These are phyloP conservation scores for Clarkia xantiana DNA, from an alignment of 345 rosid genomes.

Conservation along the genomic window DNA sequence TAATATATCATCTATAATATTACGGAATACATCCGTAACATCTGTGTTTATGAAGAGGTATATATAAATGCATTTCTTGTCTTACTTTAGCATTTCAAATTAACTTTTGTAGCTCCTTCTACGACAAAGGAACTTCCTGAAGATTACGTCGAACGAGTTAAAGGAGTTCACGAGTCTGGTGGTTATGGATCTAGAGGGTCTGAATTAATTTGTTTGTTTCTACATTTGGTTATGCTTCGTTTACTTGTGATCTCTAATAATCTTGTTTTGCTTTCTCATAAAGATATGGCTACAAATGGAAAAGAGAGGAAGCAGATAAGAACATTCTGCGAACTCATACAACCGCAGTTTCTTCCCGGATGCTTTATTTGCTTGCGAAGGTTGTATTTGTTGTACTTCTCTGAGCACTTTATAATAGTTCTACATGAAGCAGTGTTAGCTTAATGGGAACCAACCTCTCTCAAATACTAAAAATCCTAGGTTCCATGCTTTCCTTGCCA, in stretches of 20 bases:
- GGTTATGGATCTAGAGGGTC: constrained; percentile 96
- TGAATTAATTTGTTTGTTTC: constrained; percentile 3
- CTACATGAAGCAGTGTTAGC: neutral
- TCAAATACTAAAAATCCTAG: too few relatives aligned
- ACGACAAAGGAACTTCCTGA: constrained; percentile 67
- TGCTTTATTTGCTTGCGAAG: constrained; percentile 85
- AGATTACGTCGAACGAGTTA: constrained; percentile 78
- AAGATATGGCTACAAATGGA: constrained; percentile 87
- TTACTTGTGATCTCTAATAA: neutral
- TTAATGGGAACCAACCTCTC: too few relatives aligned
- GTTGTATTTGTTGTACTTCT: constrained; percentile 20
- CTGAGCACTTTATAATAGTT: neutral
- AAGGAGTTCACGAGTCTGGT: constrained; percentile 64
- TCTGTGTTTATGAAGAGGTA: too few relatives aligned
- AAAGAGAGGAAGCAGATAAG: constrained; percentile 92
- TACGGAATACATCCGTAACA: too few relatives aligned
- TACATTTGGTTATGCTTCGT: neutral
- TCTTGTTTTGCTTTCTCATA: constrained; percentile 1
- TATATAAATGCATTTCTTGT: too few relatives aligned
- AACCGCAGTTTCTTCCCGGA: constrained; percentile 79
- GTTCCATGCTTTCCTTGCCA: too few relatives aligned
- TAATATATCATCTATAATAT: too few relatives aligned
- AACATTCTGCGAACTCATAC: constrained; percentile 91
- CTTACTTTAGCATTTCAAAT: constrained; percentile 10
- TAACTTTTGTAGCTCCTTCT: constrained; percentile 48